Percentiles rank a stretch among this genome's conserved stretches.
phyloP scores from a whole-genome alignment of 2,329 filamentous ascomycete species.

The Fusarium albosuccineum region DNA sequence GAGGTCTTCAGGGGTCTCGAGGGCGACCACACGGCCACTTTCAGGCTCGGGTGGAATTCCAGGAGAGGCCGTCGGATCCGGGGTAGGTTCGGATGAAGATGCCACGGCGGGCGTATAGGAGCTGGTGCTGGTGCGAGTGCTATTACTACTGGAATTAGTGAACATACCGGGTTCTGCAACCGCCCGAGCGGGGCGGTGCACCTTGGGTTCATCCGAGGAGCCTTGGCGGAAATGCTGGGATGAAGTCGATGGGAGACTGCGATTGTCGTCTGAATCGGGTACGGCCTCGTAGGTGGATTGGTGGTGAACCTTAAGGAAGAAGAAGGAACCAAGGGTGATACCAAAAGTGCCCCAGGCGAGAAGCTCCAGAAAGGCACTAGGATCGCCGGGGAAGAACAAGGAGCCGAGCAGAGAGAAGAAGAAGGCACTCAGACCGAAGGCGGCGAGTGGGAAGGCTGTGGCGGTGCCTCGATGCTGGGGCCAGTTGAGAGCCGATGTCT shows the following conservation, averaged over 20 bases:
- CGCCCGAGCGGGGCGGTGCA: conserved; percentile 53
- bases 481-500: conserved; percentile 90
- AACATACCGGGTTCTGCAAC: conserved; percentile 76
- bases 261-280: conserved; percentile 50
- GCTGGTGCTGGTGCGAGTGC: conserved; percentile 48
- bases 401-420: conserved; percentile 90
- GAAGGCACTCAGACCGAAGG: conserved; percentile 94
- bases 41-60: conserved; percentile 46
- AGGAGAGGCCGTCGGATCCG: conserved; percentile 40
- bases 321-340: conserved; percentile 81
- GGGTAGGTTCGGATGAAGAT: conserved; percentile 35
- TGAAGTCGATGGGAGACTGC: conserved; percentile 26
- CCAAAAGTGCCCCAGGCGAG: conserved; percentile 83
- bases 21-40: conserved; percentile 44
- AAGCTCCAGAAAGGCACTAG: conserved; percentile 83
- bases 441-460: conserved; percentile 91
- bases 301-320: conserved; percentile 84
- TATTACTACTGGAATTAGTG: conserved; percentile 47
- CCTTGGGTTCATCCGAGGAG: conserved; percentile 58
- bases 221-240: conserved; percentile 57
- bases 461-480: conserved; percentile 91
- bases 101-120: conserved; percentile 36
- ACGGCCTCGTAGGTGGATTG: conserved; percentile 70
- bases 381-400: conserved; percentile 84
- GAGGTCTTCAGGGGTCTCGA: conserved; percentile 48